Evolutionary conservation across 108 stramenopile species (phyloP), one percentile per base, ranked within the genome.

Genomic region (Aureococcus anophagefferens): DNA sequence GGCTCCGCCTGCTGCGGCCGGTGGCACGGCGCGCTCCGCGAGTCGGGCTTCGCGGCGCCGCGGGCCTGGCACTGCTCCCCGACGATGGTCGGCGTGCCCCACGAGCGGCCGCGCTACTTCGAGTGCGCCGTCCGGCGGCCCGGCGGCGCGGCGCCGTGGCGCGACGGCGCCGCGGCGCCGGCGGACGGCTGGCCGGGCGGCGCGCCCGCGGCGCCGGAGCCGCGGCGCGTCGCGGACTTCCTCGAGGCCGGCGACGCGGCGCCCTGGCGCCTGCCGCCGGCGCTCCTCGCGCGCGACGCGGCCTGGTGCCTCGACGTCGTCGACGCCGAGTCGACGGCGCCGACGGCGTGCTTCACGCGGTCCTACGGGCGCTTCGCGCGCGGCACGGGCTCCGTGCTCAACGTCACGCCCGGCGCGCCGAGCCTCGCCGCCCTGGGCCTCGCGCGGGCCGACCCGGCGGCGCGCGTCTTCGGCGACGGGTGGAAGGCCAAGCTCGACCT

Each of bases 301-400:
- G 74, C 90, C 0, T 94, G 93, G 93, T 92, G 89, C 65, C 89
- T 93, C 80, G 94, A 95, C 70, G 81, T 93, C 68, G 89, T 89
- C 40, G 25, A 84, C 89, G 51, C 86, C 88, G 32, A 4, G 32
- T 14, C 67, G 76, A 40, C 63, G 66, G 62, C 75, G 80, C 25
- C 72, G 76, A 80, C 76, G 33, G 73, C 88, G 18, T 93, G 94
- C 72, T 93, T 93, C 71, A 95, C 94, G 7, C 83, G 85, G 31
- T 85, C 90, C 33, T 95, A 95, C 77, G 89, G 89, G 0, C 78
- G 86, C 33, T 95, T 84, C 62, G 72, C 87, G 33, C 68, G 82
- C 64, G 94, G 94, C 5, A 92, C 94, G 1, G 94, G 92, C 31
- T 91, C 91, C 65, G 81, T 95, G 35, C 68, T 95, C 62, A 89